Evolutionary conservation across 2,329 filamentous ascomycete genomes (phyloP), one percentile per base, ranked within the genome.

Genomic region (Thielaviopsis ethacetica): DNA sequence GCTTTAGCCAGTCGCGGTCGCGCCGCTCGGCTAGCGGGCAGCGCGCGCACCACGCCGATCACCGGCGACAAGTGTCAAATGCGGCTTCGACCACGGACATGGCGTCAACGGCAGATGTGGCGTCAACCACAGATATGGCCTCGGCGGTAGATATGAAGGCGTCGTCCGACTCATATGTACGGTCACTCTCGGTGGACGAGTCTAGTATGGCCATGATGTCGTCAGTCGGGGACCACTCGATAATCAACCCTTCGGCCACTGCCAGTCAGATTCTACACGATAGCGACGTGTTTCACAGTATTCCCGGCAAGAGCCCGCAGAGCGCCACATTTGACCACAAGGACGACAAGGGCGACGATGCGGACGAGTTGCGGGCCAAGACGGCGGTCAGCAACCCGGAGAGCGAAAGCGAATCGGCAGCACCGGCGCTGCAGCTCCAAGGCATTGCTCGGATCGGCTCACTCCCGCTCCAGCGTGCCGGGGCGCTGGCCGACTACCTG

Each of bases 241-340:
- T 38, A 7, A 34, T 26, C 1, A 44, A 44, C 5, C 30, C 15
- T 1, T 53, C 54, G 10, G 54, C 49, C 3, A 27, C 53, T 24
- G 91, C 88, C 2, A 97, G 91, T 68, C 90, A 95, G 69, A 96
- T 97, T 44, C 73, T 98, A 9, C 80, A 82, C 57, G 83, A 87
- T 38, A 96, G 90, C 65, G 88, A 93, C 65, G 86, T 96, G 9
- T 97, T 98, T 66, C 83, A 13, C 34, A 62, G 34, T 17, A 62
- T 30, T 5, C 24, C 24, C 10, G 41, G 15, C 24, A 26, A 27
- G 19, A 49, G 41, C 15, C 54, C 26, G 17, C 27, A 58, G 34
- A 44, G 44, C 22, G 21, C 30, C 34, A 15, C 30, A 30, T 21
- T 44, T 26, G 22, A 3, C 21, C 1, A 17, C 38, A 9, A 56